A percentile compares a stretch with the other conserved stretches of the same genome.
phyloP scores from a whole-genome alignment of 306 rosid species.

The Canavalia ensiformis region DNA sequence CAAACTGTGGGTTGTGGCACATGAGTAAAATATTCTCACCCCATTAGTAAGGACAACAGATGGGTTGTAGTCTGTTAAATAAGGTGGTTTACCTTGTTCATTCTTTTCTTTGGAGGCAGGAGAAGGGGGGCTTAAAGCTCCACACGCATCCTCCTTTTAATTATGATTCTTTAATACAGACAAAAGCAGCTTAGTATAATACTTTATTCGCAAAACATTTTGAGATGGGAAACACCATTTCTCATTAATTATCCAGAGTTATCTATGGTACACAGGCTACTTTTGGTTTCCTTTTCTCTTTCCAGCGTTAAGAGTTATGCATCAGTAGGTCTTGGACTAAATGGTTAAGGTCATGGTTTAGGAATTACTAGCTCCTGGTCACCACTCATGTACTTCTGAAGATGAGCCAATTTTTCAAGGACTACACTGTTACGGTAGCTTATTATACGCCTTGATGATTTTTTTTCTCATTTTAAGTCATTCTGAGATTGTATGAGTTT shows the following conservation, averaged over 20 bases:
- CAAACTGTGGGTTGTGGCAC: not conserved
- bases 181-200: not conserved
- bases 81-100: constrained; percentile 3
- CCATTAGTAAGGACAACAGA: constrained; percentile 21
- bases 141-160: no score
- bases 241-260: constrained; percentile 30
- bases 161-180: not conserved
- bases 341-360: constrained; percentile 12
- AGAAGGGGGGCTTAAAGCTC: not conserved
- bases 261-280: not conserved
- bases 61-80: constrained; percentile 20
- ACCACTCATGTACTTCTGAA: not conserved
- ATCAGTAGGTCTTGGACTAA: constrained; percentile 26
- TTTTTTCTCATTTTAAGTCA: not conserved
- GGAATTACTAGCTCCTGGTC: constrained; percentile 14
- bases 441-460: not conserved
- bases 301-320: not conserved
- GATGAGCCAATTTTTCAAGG: not conserved
- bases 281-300: constrained; percentile 12
- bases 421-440: not conserved
- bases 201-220: constrained; percentile 13
- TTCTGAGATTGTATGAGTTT: not conserved
- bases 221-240: constrained; percentile 12
- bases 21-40: constrained; percentile 16
- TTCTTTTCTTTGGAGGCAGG: not conserved